Percentiles rank a stretch among this genome's conserved stretches.
Conservation (phyloP, 2,329 filamentous ascomycete species). For the Metarhizium brunneum region DNA sequence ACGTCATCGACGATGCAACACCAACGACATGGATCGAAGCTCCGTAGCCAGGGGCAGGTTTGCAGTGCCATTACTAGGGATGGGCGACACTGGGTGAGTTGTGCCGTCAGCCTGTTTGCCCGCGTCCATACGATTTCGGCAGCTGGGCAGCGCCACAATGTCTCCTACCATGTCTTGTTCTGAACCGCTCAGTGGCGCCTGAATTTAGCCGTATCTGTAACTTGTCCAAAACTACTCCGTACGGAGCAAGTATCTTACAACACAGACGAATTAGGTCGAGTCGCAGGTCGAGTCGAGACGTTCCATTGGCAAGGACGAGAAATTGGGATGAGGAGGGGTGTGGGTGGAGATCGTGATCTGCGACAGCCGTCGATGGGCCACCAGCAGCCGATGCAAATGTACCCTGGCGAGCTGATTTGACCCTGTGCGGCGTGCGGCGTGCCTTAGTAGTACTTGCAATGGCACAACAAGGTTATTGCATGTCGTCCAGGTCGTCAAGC, state of each 20-base stretch:
- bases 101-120: too few species aligned
- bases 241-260: too few species aligned
- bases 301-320: not conserved
- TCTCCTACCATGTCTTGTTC: not conserved
- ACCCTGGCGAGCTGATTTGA: not conserved
- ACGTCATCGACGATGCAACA: slow-evolving; percentile 20
- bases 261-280: not conserved
- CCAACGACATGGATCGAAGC: slow-evolving; percentile 5
- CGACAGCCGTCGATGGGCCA: not conserved
- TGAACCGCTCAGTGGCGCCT: not conserved
- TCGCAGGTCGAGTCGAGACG: not conserved
- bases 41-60: slow-evolving; percentile 4
- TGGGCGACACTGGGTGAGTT: too few species aligned
- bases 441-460: not conserved
- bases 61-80: not conserved
- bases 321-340: not conserved
- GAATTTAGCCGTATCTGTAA: not conserved
- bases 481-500: not conserved
- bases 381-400: not conserved
- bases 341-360: not conserved
- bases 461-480: not conserved
- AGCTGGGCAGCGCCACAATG: not conserved
- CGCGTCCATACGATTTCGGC: too few species aligned
- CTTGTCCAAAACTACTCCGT: not conserved
- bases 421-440: not conserved